Evolutionary conservation across 805 yeast species (phyloP), one percentile per base, ranked within the genome.

Genomic region (Metschnikowia anglica): DNA sequence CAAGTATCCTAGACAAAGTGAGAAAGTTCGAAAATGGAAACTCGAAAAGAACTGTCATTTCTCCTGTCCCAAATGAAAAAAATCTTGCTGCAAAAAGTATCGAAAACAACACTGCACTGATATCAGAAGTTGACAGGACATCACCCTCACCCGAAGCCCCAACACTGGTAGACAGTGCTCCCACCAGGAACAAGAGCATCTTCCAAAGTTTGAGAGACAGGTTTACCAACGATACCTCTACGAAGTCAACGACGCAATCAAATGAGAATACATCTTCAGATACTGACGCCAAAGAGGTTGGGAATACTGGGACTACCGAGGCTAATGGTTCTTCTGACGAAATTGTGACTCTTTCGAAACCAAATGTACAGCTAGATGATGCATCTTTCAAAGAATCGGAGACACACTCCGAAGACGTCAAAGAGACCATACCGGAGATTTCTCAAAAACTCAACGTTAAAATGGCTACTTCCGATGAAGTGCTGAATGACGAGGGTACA

Each of bases 151-250:
- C 15, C 2, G 37, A 41, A 11, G 27, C 17, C 4, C 32, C 37
- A 13, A 10, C 41, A 26, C 37, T 32, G 44, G 13, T 44, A 8
- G 45, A 53, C 5, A 35, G 31, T 20, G 42, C 40, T 4, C 55
- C 51, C 9, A 39, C 48, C 15, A 49, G 52, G 21, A 57, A 55
- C 16, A 63, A 54, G 39, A 65, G 69, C 16, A 48, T 66, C n/a
- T 66, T 66, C 48, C 69, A 63, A 43, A 58, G 65, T 39, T 54
- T 67, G 36, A 59, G 64, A 20, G 66, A 65, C 34, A 55, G 63
- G 37, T 56, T 65, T 23, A 49, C 59, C 5, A 40, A 40, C 10
- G 56, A 52, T 16, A 39, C 27, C n/a, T 20, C 39, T 3, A 13
- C 28, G 11, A 34, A 31, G 30, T 2, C 37, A 8, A 16, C n/a